phyloP scores from a whole-genome alignment of 2,329 filamentous ascomycete genomes.

The Talaromyces sp. region DNA sequence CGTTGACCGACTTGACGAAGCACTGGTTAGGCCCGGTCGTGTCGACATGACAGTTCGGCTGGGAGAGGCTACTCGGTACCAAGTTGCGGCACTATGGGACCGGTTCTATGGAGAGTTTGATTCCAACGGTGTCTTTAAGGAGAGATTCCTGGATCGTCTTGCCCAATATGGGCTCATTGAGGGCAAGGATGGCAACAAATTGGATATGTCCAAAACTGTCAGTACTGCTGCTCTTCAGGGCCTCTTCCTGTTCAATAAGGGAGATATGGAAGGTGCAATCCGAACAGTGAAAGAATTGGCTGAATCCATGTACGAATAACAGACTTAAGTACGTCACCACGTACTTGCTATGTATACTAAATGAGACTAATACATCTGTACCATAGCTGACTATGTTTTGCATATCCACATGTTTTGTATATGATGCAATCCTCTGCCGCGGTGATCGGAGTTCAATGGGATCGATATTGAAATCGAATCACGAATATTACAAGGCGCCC shows the following conservation, averaged over 20 bases:
- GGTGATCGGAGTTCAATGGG: neutral
- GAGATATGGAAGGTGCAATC: slow-evolving; percentile 80
- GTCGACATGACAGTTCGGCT: slow-evolving; percentile 91
- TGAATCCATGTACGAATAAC: slow-evolving; percentile 26
- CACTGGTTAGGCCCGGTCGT: slow-evolving; percentile 81
- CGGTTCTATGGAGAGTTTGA: slow-evolving; percentile 89
- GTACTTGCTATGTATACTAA: neutral
- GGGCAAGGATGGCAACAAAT: slow-evolving; percentile 46
- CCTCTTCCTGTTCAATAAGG: slow-evolving; percentile 92
- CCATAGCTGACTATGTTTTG: neutral
- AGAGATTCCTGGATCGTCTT: slow-evolving; percentile 66
- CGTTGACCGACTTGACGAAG: slow-evolving; percentile 80
- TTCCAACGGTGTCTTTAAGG: slow-evolving; percentile 54
- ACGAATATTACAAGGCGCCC: neutral
- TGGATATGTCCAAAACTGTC: slow-evolving; percentile 50
- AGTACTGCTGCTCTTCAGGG: slow-evolving; percentile 93
- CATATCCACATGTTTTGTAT: neutral
- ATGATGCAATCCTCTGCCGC: neutral
- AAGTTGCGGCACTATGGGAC: slow-evolving; percentile 85
- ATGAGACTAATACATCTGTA: neutral
- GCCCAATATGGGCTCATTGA: slow-evolving; percentile 66
- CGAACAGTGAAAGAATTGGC: slow-evolving; percentile 58
- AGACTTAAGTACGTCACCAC: neutral
- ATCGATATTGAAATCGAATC: neutral
- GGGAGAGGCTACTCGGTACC: slow-evolving; percentile 78